A percentile compares a stretch with the other conserved stretches of the same genome.
Evolutionary conservation across 345 rosid species (phyloP).

Genomic region (Ceriops zippeliana): DNA sequence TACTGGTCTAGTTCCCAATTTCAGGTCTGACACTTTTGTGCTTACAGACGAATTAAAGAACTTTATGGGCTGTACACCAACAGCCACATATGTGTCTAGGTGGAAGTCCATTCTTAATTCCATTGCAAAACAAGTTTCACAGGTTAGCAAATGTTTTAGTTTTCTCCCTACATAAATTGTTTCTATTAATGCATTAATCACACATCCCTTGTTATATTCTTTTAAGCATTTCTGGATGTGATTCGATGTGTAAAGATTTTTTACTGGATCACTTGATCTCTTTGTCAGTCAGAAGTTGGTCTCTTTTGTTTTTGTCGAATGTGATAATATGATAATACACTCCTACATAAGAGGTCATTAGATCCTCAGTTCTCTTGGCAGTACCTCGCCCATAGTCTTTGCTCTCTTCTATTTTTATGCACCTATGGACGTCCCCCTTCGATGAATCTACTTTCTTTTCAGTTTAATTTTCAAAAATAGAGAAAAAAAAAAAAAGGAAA

Average conservation of each 20-base stretch:
- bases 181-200: not conserved
- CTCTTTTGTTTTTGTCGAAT: not conserved
- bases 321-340: no score
- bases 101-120: conserved; percentile 62
- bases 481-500: not conserved
- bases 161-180: not conserved
- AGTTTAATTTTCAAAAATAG: no score
- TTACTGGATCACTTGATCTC: not conserved
- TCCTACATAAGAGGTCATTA: not conserved
- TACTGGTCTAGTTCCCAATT: conserved; percentile 1
- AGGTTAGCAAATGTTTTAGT: conserved; percentile 41
- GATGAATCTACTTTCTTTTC: not conserved
- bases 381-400: not conserved
- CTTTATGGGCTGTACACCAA: conserved; percentile 17
- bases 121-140: conserved; percentile 66
- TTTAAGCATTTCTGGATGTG: not conserved
- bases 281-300: not conserved
- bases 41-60: conserved; percentile 38
- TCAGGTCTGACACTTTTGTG: conserved; percentile 8
- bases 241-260: not conserved
- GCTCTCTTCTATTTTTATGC: not conserved
- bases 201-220: not conserved
- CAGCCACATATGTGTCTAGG: conserved; percentile 35
- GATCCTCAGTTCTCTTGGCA: not conserved
- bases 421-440: not conserved